phyloP scores from a whole-genome alignment of 169 alveolate genomes.

The Neospora caninum region DNA sequence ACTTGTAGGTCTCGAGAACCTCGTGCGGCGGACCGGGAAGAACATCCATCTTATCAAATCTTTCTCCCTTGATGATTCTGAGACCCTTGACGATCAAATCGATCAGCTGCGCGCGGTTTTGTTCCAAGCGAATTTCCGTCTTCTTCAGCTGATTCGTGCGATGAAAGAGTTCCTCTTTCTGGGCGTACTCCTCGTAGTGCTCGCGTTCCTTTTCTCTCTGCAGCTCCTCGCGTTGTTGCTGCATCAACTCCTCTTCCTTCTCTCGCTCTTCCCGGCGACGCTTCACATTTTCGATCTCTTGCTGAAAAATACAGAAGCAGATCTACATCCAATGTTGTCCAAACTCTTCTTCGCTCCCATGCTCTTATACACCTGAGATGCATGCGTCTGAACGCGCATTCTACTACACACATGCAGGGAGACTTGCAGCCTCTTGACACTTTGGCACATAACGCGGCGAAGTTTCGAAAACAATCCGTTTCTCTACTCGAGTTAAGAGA shows the following conservation, averaged over 20 bases:
- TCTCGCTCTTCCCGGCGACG: constrained; percentile 70
- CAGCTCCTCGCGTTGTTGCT: constrained; percentile 65
- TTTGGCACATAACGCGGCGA: too few species aligned
- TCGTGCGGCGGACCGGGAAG: constrained; percentile 63
- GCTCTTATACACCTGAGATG: too few species aligned
- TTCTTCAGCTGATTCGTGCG: constrained; percentile 30
- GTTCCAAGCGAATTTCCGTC: constrained; percentile 62
- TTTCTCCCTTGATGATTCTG: constrained; percentile 54
- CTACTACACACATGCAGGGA: too few species aligned
- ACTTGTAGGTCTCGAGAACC: constrained; percentile 47
- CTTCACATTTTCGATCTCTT: constrained; percentile 63
- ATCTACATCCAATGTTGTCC: not conserved
- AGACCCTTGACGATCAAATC: constrained; percentile 63
- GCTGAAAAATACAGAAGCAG: constrained; percentile 23
- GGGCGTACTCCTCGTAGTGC: constrained; percentile 60
- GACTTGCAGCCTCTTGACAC: too few species aligned
- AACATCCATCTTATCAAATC: constrained; percentile 40
- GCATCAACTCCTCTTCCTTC: constrained; percentile 61
- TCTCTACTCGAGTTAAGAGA: too few species aligned
- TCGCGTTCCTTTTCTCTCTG: constrained; percentile 66
- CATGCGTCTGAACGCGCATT: too few species aligned
- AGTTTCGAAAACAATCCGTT: too few species aligned
- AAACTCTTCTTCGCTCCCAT: too few species aligned
- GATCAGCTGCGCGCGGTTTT: constrained; percentile 60
- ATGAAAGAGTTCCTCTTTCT: constrained; percentile 65